These are phyloP conservation scores for Solanum lycopersicoides DNA, from an alignment of 257 asterid genomes.

Conservation along the genomic window DNA sequence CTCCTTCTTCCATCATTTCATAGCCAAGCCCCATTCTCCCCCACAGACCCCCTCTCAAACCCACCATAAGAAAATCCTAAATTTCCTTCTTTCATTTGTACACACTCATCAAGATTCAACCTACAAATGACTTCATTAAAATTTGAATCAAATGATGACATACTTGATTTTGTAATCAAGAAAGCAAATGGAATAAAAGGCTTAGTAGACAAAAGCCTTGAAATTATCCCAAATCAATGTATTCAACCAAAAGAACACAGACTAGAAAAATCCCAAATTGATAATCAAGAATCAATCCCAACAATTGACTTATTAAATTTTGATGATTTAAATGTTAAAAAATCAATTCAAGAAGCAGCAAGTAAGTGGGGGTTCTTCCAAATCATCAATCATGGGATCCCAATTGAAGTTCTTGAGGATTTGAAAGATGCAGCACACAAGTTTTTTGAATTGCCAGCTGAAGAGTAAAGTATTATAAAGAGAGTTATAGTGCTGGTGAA, in stretches of 20 bases:
- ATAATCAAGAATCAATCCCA: slow-evolving; percentile 30
- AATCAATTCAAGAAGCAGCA: slow-evolving; percentile 38
- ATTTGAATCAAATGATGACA: not conserved
- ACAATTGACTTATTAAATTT: slow-evolving; percentile 29
- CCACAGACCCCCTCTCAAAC: not conserved
- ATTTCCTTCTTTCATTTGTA: not conserved
- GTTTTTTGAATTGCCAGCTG: slow-evolving; percentile 38
- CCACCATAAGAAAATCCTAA: not conserved
- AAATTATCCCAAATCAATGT: slow-evolving; percentile 20
- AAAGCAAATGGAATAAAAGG: slow-evolving; percentile 44
- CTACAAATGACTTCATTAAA: not conserved
- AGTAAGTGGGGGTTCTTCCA: slow-evolving; percentile 47
- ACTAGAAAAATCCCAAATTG: slow-evolving; percentile 4
- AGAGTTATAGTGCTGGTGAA: slow-evolving; percentile 18
- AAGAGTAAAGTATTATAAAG: slow-evolving; percentile 33
- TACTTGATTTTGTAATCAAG: slow-evolving; percentile 25
- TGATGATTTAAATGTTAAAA: slow-evolving; percentile 18
- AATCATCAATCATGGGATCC: slow-evolving; percentile 43
- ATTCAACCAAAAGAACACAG: slow-evolving; percentile 27
- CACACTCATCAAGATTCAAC: not conserved
- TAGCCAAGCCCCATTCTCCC: not conserved
- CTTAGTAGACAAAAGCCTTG: slow-evolving; percentile 19
- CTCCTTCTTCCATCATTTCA: not conserved
- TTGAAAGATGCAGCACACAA: slow-evolving; percentile 22
- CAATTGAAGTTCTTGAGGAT: slow-evolving; percentile 31